These are phyloP conservation scores for Erodium texanum DNA, from an alignment of 441 rosid species.

Conservation along the genomic window DNA sequence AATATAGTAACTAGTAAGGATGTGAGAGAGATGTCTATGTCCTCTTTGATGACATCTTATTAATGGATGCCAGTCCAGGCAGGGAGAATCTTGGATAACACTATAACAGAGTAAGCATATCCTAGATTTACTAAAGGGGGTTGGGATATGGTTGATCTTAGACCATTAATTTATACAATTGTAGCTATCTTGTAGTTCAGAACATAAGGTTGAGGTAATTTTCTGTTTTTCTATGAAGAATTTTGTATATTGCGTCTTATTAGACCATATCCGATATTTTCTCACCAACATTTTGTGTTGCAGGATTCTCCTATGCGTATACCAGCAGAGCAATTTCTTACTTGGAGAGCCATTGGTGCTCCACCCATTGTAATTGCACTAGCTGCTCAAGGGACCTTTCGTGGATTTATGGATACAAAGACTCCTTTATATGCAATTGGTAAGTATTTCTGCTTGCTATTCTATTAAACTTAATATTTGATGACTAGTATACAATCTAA, in stretches of 20 bases:
- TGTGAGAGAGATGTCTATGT: not conserved
- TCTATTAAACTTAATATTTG: not conserved
- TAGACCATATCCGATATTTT: no score
- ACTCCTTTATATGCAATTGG: conserved; percentile 91
- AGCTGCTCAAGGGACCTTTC: conserved; percentile 91
- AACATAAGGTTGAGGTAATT: not conserved
- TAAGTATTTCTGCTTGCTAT: conserved; percentile 29
- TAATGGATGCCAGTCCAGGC: not conserved
- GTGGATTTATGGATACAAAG: conserved; percentile 88
- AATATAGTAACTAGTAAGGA: not conserved
- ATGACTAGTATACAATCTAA: not conserved
- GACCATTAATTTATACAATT: not conserved
- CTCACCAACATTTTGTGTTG: conserved; percentile 12
- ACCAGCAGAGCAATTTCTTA: conserved; percentile 76
- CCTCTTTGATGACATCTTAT: not conserved
- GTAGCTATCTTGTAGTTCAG: not conserved
- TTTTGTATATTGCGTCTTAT: no score
- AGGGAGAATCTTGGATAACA: not conserved
- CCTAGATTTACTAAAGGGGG: not conserved
- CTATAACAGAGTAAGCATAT: not conserved
- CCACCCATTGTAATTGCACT: conserved; percentile 90
- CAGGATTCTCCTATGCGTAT: conserved; percentile 87
- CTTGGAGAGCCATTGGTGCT: conserved; percentile 76
- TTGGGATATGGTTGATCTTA: not conserved
- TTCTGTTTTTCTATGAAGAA: no score